A percentile compares a stretch with the other conserved stretches of the same genome.
Conservation (phyloP, 75 land plant species). For the Picea glauca region DNA sequence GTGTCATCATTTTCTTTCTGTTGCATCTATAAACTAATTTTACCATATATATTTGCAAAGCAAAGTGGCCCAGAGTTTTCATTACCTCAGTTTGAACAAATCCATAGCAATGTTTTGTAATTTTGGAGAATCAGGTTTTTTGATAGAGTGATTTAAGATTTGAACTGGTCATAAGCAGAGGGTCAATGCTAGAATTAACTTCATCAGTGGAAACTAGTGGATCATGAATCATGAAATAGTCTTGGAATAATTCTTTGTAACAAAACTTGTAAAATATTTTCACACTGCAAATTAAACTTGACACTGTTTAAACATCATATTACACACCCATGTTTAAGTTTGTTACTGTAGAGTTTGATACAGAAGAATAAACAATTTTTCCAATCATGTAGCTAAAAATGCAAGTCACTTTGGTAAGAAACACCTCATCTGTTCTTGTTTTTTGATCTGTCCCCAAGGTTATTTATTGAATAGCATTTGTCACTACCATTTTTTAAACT, state of each 20-base stretch:
- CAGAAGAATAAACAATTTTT: too few relatives aligned
- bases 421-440: too few relatives aligned
- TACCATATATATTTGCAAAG: background rate
- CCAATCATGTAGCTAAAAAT: too few relatives aligned
- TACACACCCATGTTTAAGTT: too few relatives aligned
- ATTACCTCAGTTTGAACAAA: background rate
- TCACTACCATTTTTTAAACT: too few relatives aligned
- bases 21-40: background rate
- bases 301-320: too few relatives aligned
- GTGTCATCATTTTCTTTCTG: background rate
- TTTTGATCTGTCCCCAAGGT: too few relatives aligned
- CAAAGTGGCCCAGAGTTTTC: background rate
- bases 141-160: background rate
- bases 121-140: background rate
- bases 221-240: background rate
- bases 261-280: too few relatives aligned
- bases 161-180: background rate
- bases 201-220: background rate
- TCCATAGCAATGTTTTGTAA: background rate
- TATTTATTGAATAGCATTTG: too few relatives aligned
- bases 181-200: background rate
- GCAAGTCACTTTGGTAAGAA: too few relatives aligned
- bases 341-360: too few relatives aligned
- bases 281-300: too few relatives aligned
- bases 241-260: background rate